These are phyloP conservation scores for Salix suchowensis DNA, from an alignment of 345 rosid species.

Conservation along the genomic window DNA sequence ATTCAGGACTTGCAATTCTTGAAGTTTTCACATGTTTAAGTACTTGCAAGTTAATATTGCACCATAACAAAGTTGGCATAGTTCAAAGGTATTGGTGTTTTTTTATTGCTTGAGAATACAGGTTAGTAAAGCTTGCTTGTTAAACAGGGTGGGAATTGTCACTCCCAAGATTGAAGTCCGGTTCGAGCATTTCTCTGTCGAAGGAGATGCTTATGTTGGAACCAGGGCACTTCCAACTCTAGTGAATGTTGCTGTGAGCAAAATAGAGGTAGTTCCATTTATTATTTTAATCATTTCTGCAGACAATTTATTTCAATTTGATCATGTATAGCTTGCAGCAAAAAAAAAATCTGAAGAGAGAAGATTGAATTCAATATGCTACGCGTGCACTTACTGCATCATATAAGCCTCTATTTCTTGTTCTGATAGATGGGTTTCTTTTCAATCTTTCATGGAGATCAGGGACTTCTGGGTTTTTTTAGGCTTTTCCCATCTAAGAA, in stretches of 20 bases:
- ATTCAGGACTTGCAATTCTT: not conserved
- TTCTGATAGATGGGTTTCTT: not conserved
- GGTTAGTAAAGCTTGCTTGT: not conserved
- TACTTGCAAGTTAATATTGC: not conserved
- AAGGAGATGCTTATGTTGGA: conserved; percentile 58
- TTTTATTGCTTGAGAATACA: not conserved
- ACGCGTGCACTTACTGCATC: not conserved
- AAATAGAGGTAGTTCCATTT: conserved; percentile 32
- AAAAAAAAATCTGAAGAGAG: not conserved
- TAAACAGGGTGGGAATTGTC: conserved; percentile 48
- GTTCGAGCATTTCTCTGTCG: conserved; percentile 37
- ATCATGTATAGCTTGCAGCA: not conserved
- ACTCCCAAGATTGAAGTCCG: conserved; percentile 49
- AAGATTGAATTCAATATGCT: not conserved
- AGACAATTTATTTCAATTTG: not conserved
- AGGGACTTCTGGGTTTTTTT: conserved; percentile 39
- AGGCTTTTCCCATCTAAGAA: conserved; percentile 46
- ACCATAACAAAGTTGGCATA: not conserved
- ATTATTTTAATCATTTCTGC: not conserved
- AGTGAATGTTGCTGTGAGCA: conserved; percentile 35
- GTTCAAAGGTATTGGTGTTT: not conserved
- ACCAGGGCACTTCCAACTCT: conserved; percentile 57
- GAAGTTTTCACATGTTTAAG: not conserved
- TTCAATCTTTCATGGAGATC: conserved; percentile 3
- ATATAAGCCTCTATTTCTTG: not conserved